Percentiles rank a stretch among this genome's conserved stretches.
Conservation (phyloP, 352 stramenopile genomes). For the Phytopythium kandeliae region DNA sequence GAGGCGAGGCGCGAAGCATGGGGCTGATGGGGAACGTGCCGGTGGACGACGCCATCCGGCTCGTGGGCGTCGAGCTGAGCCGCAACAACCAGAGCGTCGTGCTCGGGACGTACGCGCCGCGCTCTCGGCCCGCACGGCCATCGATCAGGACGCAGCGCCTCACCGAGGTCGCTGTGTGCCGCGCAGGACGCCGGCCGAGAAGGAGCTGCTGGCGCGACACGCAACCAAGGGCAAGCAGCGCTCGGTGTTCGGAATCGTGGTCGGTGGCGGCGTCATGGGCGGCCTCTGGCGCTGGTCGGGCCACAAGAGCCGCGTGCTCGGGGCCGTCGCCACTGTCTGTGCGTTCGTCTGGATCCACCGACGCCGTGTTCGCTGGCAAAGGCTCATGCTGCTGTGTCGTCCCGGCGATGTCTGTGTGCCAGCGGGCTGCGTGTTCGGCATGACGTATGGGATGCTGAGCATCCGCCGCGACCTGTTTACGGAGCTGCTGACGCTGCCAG, state of each 20-base stretch:
- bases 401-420: background rate
- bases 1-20: background rate
- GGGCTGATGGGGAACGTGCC: slow-evolving; percentile 14
- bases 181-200: slow-evolving; percentile 56
- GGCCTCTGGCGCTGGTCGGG: slow-evolving; percentile 39
- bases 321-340: slow-evolving; percentile 37
- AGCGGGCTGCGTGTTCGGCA: slow-evolving; percentile 52
- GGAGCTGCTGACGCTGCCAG: slow-evolving; percentile 59
- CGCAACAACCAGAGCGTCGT: slow-evolving; percentile 36
- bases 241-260: slow-evolving; percentile 29
- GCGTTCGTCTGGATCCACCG: slow-evolving; percentile 3
- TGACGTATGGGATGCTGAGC: slow-evolving; percentile 62
- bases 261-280: slow-evolving; percentile 23
- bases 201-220: slow-evolving; percentile 50
- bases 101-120: slow-evolving; percentile 29
- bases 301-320: slow-evolving; percentile 27
- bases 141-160: too few relatives aligned
- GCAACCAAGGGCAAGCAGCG: slow-evolving; percentile 39
- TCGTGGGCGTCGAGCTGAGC: slow-evolving; percentile 54
- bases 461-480: slow-evolving; percentile 64
- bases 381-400: background rate
- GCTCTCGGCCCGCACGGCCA: slow-evolving; percentile 2
- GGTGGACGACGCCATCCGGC: slow-evolving; percentile 62
- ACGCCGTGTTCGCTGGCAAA: background rate
- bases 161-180: background rate